These are phyloP conservation scores for Trichomonas tenax DNA, from an alignment of 208 protist genomes.

Conservation along the genomic window DNA sequence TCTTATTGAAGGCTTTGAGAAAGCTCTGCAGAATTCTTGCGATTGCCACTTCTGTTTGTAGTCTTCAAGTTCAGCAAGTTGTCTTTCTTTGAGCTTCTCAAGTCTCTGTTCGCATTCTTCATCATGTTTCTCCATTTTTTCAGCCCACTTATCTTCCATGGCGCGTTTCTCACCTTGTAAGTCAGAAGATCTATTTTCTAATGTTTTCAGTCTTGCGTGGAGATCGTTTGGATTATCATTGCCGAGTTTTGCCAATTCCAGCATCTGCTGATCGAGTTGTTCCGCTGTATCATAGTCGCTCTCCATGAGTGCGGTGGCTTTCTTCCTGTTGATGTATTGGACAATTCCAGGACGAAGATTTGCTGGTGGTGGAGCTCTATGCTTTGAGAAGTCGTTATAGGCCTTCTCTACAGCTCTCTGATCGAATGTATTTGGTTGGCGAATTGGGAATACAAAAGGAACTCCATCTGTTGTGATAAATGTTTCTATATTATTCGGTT, in stretches of 20 bases:
- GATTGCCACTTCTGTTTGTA: neutral
- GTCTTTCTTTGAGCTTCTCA: neutral
- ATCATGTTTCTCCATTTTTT: neutral
- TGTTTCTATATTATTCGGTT: neutral
- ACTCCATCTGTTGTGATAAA: neutral
- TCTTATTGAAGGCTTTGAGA: neutral
- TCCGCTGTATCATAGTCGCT: neutral
- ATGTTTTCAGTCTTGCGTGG: neutral
- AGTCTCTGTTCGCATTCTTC: neutral
- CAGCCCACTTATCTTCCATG: neutral
- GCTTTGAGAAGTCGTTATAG: neutral
- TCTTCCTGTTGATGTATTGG: neutral
- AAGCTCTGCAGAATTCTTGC: neutral
- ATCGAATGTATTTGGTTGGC: neutral
- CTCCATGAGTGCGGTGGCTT: neutral
- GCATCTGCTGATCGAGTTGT: neutral
- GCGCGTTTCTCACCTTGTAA: neutral
- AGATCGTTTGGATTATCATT: neutral
- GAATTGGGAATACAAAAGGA: neutral
- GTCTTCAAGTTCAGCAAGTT: neutral
- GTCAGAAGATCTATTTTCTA: neutral
- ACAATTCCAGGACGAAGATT: neutral
- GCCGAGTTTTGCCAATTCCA: neutral
- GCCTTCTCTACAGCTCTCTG: neutral
- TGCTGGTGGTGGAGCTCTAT: neutral